phyloP scores from a whole-genome alignment of 2,329 filamentous ascomycete species.

The Colletotrichum lentis region DNA sequence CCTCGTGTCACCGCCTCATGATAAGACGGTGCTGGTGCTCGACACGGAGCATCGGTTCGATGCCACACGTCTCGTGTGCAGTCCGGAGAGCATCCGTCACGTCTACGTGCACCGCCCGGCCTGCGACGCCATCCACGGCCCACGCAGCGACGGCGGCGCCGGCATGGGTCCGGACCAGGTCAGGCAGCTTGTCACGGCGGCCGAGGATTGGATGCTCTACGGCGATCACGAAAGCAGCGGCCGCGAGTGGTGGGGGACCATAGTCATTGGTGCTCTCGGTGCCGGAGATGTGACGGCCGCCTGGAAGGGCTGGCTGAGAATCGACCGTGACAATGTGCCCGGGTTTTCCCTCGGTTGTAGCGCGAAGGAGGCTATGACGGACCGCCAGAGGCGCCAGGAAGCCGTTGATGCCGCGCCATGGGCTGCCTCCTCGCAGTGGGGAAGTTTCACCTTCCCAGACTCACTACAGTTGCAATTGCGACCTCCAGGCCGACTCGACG shows the following conservation, averaged over 20 bases:
- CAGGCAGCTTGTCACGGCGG: conserved; percentile 50
- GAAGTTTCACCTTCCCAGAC: conserved; percentile 49
- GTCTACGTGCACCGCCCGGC: conserved; percentile 59
- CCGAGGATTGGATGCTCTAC: conserved; percentile 62
- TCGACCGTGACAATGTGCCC: conserved; percentile 54
- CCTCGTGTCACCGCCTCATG: conserved; percentile 58
- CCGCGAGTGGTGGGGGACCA: conserved; percentile 66
- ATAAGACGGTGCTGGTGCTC: conserved; percentile 61
- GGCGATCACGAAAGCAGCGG: conserved; percentile 52
- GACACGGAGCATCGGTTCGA: conserved; percentile 67
- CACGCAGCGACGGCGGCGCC: conserved; percentile 29
- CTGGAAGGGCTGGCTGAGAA: conserved; percentile 62
- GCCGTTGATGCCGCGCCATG: conserved; percentile 56
- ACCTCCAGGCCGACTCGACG: neutral
- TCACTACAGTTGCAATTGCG: neutral
- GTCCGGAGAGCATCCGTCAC: conserved; percentile 55
- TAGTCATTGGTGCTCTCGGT: conserved; percentile 57
- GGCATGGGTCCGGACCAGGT: conserved; percentile 41
- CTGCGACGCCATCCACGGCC: conserved; percentile 41
- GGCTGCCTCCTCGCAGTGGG: conserved; percentile 60
- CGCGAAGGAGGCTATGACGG: conserved; percentile 55
- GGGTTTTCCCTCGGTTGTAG: conserved; percentile 52
- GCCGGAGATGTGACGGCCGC: conserved; percentile 49
- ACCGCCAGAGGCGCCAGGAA: conserved; percentile 50
- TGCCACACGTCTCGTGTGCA: conserved; percentile 54